Percentiles rank a stretch among this genome's conserved stretches.
Evolutionary conservation across 345 rosid species (phyloP).

Genomic region (Arabis alpina): DNA sequence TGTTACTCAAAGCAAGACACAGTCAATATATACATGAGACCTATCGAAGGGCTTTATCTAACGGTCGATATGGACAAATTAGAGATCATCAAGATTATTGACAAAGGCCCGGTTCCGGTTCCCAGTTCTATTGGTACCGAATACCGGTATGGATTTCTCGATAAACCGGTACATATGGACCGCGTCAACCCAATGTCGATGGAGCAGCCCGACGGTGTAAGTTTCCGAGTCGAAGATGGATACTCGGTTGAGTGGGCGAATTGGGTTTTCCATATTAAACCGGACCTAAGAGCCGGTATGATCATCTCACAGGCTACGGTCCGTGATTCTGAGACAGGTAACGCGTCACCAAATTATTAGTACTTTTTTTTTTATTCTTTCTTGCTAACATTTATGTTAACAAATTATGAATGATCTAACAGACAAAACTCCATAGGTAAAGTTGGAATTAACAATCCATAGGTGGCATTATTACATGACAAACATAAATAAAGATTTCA

Average conservation of each 20-base stretch:
- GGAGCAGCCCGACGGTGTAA: conserved; percentile 87
- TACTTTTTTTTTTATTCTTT: no score
- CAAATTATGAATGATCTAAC: no score
- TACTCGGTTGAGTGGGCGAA: conserved; percentile 87
- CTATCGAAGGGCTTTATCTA: conserved; percentile 54
- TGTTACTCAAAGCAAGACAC: conserved; percentile 46
- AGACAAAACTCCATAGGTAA: no score
- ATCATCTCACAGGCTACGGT: conserved; percentile 66
- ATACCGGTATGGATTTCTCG: conserved; percentile 41
- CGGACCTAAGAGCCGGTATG: conserved; percentile 82
- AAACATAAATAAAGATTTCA: no score
- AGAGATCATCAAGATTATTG: conserved; percentile 43
- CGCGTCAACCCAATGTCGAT: conserved; percentile 71
- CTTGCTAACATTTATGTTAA: no score
- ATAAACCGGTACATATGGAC: conserved; percentile 37
- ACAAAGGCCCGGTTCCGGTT: conserved; percentile 47
- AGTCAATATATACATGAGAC: conserved; percentile 54
- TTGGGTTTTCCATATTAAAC: conserved; percentile 85
- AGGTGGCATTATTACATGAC: no score
- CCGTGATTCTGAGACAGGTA: conserved; percentile 59
- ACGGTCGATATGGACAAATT: conserved; percentile 49
- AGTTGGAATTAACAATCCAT: no score
- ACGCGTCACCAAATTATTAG: no score
- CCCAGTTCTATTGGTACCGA: conserved; percentile 49
- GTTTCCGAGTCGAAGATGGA: conserved; percentile 59